Percentiles rank a stretch among this genome's conserved stretches.
Evolutionary conservation across 495 filamentous ascomycete genomes (phyloP).

Genomic region (Talaromyces stipitatus): DNA sequence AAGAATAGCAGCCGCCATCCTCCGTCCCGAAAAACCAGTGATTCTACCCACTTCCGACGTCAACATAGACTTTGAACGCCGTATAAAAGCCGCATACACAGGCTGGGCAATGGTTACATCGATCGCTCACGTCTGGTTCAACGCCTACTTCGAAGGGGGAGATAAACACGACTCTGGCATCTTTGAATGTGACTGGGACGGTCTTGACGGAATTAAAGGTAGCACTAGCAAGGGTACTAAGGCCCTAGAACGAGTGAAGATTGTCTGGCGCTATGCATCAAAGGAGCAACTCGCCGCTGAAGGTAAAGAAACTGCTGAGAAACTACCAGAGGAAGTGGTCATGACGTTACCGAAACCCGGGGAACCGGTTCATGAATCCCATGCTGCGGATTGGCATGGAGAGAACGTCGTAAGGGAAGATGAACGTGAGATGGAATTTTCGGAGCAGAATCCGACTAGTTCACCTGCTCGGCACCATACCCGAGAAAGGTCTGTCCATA

Average conservation of each 20-base stretch:
- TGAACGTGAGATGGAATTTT: background rate
- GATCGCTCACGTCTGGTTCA: constrained; percentile 95
- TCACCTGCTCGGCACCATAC: background rate
- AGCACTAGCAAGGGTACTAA: constrained; percentile 69
- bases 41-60: constrained; percentile 73
- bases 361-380: constrained; percentile 58
- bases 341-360: constrained; percentile 54
- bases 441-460: background rate
- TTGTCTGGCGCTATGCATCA: constrained; percentile 66
- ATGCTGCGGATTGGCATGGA: constrained; percentile 65
- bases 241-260: constrained; percentile 75
- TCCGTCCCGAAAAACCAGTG: constrained; percentile 60
- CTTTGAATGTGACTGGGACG: constrained; percentile 59
- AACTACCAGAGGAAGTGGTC: constrained; percentile 19
- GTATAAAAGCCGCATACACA: constrained; percentile 63
- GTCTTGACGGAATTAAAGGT: constrained; percentile 72
- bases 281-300: constrained; percentile 14
- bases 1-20: constrained; percentile 53
- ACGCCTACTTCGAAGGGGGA: constrained; percentile 83
- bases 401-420: constrained; percentile 32
- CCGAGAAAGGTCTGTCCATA: background rate
- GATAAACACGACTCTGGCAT: constrained; percentile 53
- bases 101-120: constrained; percentile 85
- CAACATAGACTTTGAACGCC: constrained; percentile 81
- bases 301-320: constrained; percentile 14